A percentile compares a stretch with the other conserved stretches of the same genome.
Conservation (phyloP, 2,329 filamentous ascomycete species). For the Helicocarpus griseus region DNA sequence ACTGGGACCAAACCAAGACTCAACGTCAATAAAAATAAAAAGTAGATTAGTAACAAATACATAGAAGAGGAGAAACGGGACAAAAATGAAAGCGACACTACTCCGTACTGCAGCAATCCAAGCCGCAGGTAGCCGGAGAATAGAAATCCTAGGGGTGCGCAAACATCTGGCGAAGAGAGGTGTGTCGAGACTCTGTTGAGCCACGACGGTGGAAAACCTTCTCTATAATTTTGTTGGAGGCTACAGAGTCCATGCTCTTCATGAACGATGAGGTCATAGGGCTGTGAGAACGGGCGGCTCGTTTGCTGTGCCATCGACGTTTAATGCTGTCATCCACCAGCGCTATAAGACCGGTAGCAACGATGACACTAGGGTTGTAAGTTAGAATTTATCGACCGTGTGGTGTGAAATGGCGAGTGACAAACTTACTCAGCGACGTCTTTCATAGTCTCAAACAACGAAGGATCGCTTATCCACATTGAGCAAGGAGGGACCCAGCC, state of each 20-base stretch:
- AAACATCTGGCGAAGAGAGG: conserved; percentile 11
- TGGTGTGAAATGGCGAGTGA: conserved; percentile 4
- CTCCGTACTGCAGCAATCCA: not conserved
- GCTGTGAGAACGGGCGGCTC: conserved; percentile 42
- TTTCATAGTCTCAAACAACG: conserved; percentile 57
- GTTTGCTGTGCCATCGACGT: conserved; percentile 57
- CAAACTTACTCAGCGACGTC: conserved; percentile 77
- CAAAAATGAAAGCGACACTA: not conserved
- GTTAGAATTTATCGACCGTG: not conserved
- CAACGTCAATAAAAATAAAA: not conserved
- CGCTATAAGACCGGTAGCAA: conserved; percentile 79
- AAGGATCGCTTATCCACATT: conserved; percentile 76
- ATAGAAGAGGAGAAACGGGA: not conserved
- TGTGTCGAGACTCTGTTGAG: conserved; percentile 20
- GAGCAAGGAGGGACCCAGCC: conserved; percentile 86
- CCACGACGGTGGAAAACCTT: conserved; percentile 51
- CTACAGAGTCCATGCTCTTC: conserved; percentile 52
- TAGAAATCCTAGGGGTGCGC: not conserved
- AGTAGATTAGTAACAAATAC: not conserved
- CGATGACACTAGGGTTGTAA: conserved; percentile 55
- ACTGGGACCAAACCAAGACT: not conserved
- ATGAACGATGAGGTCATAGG: conserved; percentile 44
- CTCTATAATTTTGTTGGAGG: conserved; percentile 52
- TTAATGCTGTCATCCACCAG: conserved; percentile 90
- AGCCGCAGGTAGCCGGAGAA: not conserved